These are phyloP conservation scores for Pleoardoris graminearum DNA, from an alignment of 2,329 filamentous ascomycete genomes.

Conservation along the genomic window DNA sequence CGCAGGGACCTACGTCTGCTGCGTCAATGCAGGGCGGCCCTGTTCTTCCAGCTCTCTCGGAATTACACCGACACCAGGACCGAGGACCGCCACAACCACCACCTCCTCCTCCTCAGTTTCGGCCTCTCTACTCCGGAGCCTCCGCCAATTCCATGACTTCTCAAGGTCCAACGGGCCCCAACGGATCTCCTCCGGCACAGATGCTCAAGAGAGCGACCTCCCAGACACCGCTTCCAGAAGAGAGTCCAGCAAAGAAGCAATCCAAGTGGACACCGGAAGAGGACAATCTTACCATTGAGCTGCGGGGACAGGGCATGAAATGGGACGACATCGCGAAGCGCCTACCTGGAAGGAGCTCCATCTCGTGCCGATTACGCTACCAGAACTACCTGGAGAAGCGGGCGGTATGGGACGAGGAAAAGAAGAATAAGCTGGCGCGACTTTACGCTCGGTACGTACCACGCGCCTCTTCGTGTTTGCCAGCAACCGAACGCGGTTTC, in stretches of 20 bases:
- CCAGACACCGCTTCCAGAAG: constrained; percentile 42
- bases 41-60: constrained; percentile 43
- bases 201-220: constrained; percentile 44
- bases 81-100: constrained; percentile 36
- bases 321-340: constrained; percentile 98
- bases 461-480: constrained; percentile 13
- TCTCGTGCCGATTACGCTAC: constrained; percentile 92
- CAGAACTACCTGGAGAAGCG: constrained; percentile 95
- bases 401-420: constrained; percentile 95
- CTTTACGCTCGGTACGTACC: constrained; percentile 82
- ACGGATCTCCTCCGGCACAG: constrained; percentile 38
- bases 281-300: constrained; percentile 89
- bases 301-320: constrained; percentile 90
- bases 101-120: constrained; percentile 38
- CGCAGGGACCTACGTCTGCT: constrained; percentile 30
- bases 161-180: constrained; percentile 29
- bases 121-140: constrained; percentile 43
- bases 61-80: constrained; percentile 46
- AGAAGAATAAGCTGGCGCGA: constrained; percentile 93
- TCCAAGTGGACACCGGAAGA: constrained; percentile 96
- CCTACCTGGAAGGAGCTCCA: constrained; percentile 86
- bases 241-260: constrained; percentile 58
- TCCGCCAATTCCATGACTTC: constrained; percentile 43
- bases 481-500: constrained; percentile 7
- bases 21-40: constrained; percentile 43